These are phyloP conservation scores for Ogataea parapolymorpha DNA, from an alignment of 805 yeast genomes.

Conservation along the genomic window DNA sequence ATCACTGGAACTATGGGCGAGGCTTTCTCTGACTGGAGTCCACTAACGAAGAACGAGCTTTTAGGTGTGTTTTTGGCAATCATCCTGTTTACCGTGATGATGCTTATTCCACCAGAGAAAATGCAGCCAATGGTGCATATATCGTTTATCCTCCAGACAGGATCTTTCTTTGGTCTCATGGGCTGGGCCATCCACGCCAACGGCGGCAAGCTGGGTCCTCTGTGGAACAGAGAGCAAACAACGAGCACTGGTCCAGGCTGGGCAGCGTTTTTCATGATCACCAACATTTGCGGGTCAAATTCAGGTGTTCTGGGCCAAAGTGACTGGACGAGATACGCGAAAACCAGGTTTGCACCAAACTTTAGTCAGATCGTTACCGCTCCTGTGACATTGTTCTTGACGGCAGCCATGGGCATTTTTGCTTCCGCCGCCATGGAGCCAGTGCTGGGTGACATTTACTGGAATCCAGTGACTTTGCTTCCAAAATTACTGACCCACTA, in stretches of 20 bases:
- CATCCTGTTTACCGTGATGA: conserved; percentile 40
- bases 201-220: conserved; percentile 32
- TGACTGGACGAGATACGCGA: conserved; percentile 40
- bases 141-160: conserved; percentile 25
- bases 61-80: conserved; percentile 34
- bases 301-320: conserved; percentile 41
- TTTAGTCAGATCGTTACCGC: conserved; percentile 20
- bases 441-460: conserved; percentile 43
- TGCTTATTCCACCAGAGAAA: conserved; percentile 34
- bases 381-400: conserved; percentile 63
- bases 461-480: conserved; percentile 51
- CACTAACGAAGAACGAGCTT: conserved; percentile 39
- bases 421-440: conserved; percentile 55
- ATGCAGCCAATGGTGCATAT: conserved; percentile 26
- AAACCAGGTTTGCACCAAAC: conserved; percentile 23
- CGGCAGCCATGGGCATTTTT: conserved; percentile 58
- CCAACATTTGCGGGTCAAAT: conserved; percentile 38
- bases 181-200: conserved; percentile 31
- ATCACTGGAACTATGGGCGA: conserved; percentile 27
- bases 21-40: conserved; percentile 25
- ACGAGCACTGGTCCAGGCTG: conserved; percentile 32
- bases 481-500: conserved; percentile 34
- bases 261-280: conserved; percentile 40
- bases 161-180: conserved; percentile 25
- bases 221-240: conserved; percentile 19